Evolutionary conservation across 176 grass and related monocot genomes (phyloP), one percentile per base, ranked within the genome.

Genomic region (Aegilops longissima): DNA sequence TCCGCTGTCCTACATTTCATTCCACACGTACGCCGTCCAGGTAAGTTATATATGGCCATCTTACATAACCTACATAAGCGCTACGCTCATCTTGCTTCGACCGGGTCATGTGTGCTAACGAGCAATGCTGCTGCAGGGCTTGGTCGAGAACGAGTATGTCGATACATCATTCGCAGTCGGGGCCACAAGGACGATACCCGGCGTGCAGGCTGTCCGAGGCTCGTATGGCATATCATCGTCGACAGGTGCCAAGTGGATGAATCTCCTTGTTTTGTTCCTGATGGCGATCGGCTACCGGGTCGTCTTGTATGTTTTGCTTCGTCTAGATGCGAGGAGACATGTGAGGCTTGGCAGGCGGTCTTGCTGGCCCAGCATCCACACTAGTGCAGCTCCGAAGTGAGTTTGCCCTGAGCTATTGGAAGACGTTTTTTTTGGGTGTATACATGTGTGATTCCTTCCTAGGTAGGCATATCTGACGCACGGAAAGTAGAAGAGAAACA

Each of bases 141-240:
- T 98, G 80, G 80, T 98, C 3, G 96, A 98, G 87, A 98, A 98
- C 13, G 96, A 98, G 78, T 98, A 98, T 11, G 70, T 98, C 0
- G 91, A 91, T 11, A 94, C 93, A 42, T 93, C 93, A 13, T 98
- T 98, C 38, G 96, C 96, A 0, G 96, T 98, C 18, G 96, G 96
- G 25, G 80, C 95, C 74, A 89, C 95, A 23, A 94, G 96, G 61
- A 90, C 84, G 1, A 98, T 98, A 87, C 90, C 96, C 5, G 93
- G 96, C 40, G 81, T 94, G 39, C 93, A 95, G 78, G 96, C 96
- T 4, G 96, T 98, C 16, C 83, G 86, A 49, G 96, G 93, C 18
- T 95, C 96, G 10, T 98, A 94, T 68, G 31, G 80, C 54, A 94
- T 98, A 54, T 95, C 96, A 3, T 91, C 96, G 6, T 98, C 92